Evolutionary conservation across 495 filamentous ascomycete genomes (phyloP).

Genomic region (Penicillium arizonense): DNA sequence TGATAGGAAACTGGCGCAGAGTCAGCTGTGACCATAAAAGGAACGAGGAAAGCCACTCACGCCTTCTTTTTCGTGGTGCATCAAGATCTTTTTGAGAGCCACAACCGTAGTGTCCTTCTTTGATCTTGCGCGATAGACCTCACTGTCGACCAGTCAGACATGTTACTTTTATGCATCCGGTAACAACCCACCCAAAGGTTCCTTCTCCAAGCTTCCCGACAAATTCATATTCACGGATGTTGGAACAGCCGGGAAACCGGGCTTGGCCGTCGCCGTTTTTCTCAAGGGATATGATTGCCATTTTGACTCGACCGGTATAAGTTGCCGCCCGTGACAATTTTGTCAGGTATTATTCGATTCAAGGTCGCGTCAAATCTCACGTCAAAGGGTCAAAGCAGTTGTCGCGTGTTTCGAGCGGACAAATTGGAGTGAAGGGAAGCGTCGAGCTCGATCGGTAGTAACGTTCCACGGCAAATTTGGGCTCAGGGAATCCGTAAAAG

Average conservation of each 20-base stretch:
- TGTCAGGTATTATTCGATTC: no score
- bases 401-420: no score
- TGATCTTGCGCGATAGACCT: conserved; percentile 87
- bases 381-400: no score
- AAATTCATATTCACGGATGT: conserved; percentile 84
- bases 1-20: conserved; percentile 76
- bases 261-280: conserved; percentile 34
- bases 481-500: neutral
- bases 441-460: neutral
- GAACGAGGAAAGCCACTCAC: conserved; percentile 41
- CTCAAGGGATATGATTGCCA: conserved; percentile 37
- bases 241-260: conserved; percentile 79
- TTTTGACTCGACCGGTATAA: conserved; percentile 10
- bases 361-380: no score
- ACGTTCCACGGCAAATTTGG: neutral
- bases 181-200: conserved; percentile 78
- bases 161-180: neutral
- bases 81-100: conserved; percentile 92
- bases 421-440: neutral
- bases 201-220: conserved; percentile 93
- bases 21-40: conserved; percentile 4
- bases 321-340: no score
- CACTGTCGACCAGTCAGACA: conserved; percentile 47
- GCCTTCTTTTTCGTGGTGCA: conserved; percentile 97
- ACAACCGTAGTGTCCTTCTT: conserved; percentile 69